Conservation (phyloP, 2,329 filamentous ascomycete species). For the Xylaria sp. region DNA sequence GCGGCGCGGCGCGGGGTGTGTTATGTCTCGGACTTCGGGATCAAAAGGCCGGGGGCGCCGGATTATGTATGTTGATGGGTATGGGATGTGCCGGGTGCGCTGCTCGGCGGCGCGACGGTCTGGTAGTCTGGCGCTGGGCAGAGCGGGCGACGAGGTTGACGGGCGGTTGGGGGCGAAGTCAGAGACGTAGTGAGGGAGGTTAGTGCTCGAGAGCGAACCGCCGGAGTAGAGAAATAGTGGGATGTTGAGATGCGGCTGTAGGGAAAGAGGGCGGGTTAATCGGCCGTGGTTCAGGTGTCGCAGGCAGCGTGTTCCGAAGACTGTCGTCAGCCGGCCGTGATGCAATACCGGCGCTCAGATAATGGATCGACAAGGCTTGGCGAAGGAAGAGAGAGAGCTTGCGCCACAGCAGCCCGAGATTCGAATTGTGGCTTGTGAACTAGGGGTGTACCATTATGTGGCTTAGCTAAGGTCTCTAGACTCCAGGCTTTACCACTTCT, state of each 20-base stretch:
- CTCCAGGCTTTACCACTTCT: too few species aligned
- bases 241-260: not conserved
- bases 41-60: not conserved
- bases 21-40: not conserved
- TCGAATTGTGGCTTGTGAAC: not conserved
- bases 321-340: conserved; percentile 37
- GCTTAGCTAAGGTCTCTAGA: too few species aligned
- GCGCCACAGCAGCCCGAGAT: conserved; percentile 29
- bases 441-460: not conserved
- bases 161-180: not conserved
- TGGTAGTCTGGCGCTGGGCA: not conserved
- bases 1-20: not conserved
- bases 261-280: not conserved
- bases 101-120: not conserved
- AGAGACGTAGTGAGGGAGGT: not conserved
- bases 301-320: conserved; percentile 11
- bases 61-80: not conserved
- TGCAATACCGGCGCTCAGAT: too few species aligned
- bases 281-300: not conserved
- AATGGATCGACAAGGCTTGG: conserved; percentile 13
- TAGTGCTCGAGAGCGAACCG: not conserved
- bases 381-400: conserved; percentile 25
- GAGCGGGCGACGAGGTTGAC: not conserved
- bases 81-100: not conserved
- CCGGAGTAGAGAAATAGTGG: not conserved